Base-by-base conservation (phyloP, 768 basidiomycete genomes). In the Lentinula sp. region DNA sequence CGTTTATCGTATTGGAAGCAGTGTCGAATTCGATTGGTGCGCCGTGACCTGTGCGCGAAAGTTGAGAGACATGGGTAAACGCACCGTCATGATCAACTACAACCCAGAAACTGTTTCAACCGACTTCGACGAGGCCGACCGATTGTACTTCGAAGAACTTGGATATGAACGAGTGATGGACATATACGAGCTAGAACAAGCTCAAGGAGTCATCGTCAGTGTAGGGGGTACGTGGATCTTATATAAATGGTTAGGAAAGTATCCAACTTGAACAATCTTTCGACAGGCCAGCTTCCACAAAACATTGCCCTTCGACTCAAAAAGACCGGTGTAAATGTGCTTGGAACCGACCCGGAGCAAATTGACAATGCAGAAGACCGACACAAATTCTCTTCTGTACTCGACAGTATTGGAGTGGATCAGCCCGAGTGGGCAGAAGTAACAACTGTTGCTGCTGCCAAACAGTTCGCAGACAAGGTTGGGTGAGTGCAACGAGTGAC, bases 21-120 rank as follows among this genome's bases (percentile, higher is more conserved):
- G 92, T 65, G 97, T 99, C 70, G 97, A 99, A 79, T 99, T 99
- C 71, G 97, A 99, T 73, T 99, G 97, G 97, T 99, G 97, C 72
- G 96, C 97, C n/a, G 97, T 99, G 43, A 98, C 96, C 1, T 98
- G 95, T 72, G 94, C 95, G 13, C 82, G 97, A 62, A 90, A 90
- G 71, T 84, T 99, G 59, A 83, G 95, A 68, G 85, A 90, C 65
- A 91, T 94, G 84, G 95, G 95, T 72, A 89, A 91, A 70, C 87
- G 87, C 75, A 98, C 97, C 48, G 87, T 99, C 77, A 98, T 98
- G 96, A 83, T 99, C 82, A 99, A 99, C 80, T 99, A 99, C 76
- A 99, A 98, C 75, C 96, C 96, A 8, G 97, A 99, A 76, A 99
- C 97, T 3, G 97, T 98, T 45, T 98, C 95, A 6, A 99, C 97